Evolutionary conservation across 1,284 basidiomycete genomes (phyloP).

Genomic region (Lignosus rhinocerotis): DNA sequence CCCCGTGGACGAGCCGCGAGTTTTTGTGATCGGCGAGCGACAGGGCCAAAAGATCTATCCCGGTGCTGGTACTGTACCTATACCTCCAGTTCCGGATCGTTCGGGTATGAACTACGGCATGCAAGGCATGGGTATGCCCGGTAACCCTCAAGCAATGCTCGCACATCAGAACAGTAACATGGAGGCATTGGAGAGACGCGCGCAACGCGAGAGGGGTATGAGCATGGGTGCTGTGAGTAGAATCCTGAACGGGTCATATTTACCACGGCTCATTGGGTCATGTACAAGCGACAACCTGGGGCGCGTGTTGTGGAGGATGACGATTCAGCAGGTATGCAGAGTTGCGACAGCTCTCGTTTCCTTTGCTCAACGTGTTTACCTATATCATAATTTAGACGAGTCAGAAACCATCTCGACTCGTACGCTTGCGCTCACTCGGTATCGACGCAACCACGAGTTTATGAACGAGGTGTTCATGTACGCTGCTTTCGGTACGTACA

Average conservation of each 20-base stretch:
- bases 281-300: conserved; percentile 13
- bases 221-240: conserved; percentile 24
- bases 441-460: conserved; percentile 76
- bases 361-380: background rate
- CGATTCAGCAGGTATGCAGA: conserved; percentile 60
- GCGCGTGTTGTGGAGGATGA: conserved; percentile 58
- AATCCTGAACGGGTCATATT: background rate
- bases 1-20: conserved; percentile 57
- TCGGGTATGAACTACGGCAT: conserved; percentile 9
- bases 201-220: conserved; percentile 44
- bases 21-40: conserved; percentile 71
- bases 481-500: conserved; percentile 62
- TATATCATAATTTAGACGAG: conserved; percentile 57
- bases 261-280: background rate
- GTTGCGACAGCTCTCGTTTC: background rate
- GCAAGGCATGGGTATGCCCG: conserved; percentile 18
- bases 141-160: conserved; percentile 60
- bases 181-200: conserved; percentile 64
- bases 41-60: conserved; percentile 61
- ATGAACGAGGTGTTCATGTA: conserved; percentile 79
- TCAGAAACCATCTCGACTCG: conserved; percentile 69
- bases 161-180: conserved; percentile 70
- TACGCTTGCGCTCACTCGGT: conserved; percentile 68
- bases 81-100: conserved; percentile 13
- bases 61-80: conserved; percentile 7